Conservation (phyloP, 2,329 filamentous ascomycete genomes). For the Venturia carpophila region DNA sequence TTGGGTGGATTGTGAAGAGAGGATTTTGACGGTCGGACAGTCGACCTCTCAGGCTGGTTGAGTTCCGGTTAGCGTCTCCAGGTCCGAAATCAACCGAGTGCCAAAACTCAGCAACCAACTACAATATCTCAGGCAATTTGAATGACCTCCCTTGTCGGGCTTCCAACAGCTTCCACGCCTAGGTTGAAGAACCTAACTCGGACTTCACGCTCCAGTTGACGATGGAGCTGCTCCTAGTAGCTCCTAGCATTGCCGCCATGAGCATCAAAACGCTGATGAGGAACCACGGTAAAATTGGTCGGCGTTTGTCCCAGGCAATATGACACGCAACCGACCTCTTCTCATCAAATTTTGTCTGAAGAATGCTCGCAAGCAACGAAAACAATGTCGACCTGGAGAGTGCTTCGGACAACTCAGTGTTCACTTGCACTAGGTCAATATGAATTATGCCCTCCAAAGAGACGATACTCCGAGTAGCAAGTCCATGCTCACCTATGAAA, state of each 20-base stretch:
- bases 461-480: too few relatives aligned
- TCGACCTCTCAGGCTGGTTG: neutral
- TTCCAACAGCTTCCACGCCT: neutral
- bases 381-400: neutral
- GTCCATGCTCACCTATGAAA: too few relatives aligned
- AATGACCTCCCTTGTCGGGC: neutral
- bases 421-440: neutral
- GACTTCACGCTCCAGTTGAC: neutral
- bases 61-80: neutral
- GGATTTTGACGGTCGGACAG: too few relatives aligned
- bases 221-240: neutral
- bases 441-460: neutral
- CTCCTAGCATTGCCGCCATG: neutral
- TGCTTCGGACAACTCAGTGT: neutral
- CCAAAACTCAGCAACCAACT: too few relatives aligned
- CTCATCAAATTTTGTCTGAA: neutral
- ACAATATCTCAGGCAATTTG: too few relatives aligned
- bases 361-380: neutral
- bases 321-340: neutral
- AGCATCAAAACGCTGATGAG: neutral
- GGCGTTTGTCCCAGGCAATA: neutral
- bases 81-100: neutral
- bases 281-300: neutral
- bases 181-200: neutral
- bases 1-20: too few relatives aligned